Evolutionary conservation across 2,329 filamentous ascomycete genomes (phyloP), one percentile per base, ranked within the genome.

Genomic region (Calonectria leucothoes): DNA sequence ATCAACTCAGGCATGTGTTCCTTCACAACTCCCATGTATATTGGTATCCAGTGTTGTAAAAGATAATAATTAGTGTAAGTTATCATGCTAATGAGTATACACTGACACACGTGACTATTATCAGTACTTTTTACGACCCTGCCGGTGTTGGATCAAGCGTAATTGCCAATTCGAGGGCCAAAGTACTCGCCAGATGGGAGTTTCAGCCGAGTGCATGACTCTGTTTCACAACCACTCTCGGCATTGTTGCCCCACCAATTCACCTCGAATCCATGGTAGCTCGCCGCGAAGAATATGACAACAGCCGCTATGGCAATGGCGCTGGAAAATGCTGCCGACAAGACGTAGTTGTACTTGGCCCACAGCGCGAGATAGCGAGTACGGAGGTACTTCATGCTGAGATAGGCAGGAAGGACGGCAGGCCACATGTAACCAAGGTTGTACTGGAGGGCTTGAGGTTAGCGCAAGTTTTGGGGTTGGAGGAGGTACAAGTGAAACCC

Each of bases 201-300:
- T 25, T 74, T 69, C 1, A 81, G 76, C 8, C 74, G 74, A 14
- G 82, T 82, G 0, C 79, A 73, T 10, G 66, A 33, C 3, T 72
- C 31, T 1, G 74, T 77, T 49, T 83, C 82, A 29, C 82, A 83
- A 1, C 82, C 82, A 14, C 74, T 74, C 6, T 72, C 66, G 0
- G 76, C 55, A 14, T 76, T 78, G 71, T 88, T 88, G 1, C 87
- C 87, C 83, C 87, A 88, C 87, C 87, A 89, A 4, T 84, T 72
- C 25, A 89, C 69, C 33, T 83, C 78, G 4, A 82, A 76, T 0
- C 80, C 80, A 0, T 79, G 79, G 76, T 84, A 87, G 71, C 87
- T 83, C 6, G 89, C 81, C 1, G 84, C 83, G 70, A 90, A 90
- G 81, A 89, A 87, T 64, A 89, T 87, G 55, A 90, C 74, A n/a